Percentiles rank a stretch among this genome's conserved stretches.
These are phyloP conservation scores for Phytophthora ramorum DNA, from an alignment of 352 stramenopile species.

Conservation along the genomic window DNA sequence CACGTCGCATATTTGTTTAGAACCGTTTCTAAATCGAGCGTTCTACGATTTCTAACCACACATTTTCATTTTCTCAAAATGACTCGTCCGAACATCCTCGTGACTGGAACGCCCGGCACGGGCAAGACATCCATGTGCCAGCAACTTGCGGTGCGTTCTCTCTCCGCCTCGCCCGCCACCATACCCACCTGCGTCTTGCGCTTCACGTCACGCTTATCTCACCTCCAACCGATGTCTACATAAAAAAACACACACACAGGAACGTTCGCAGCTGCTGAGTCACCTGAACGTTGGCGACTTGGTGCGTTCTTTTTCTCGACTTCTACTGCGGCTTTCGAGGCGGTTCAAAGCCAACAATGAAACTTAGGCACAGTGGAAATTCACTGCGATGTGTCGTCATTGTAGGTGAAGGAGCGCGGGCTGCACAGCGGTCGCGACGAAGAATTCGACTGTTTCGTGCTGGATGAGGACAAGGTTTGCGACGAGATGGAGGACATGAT, in stretches of 20 bases:
- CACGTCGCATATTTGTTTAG: constrained; percentile 16
- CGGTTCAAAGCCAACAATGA: constrained; percentile 2
- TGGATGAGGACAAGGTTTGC: constrained; percentile 98
- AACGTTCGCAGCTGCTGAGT: constrained; percentile 79
- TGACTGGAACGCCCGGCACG: constrained; percentile 97
- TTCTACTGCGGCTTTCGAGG: constrained; percentile 10
- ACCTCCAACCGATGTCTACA: constrained; percentile 15
- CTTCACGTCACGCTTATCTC: constrained; percentile 12
- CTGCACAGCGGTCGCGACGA: constrained; percentile 92
- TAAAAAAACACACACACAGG: too few species aligned
- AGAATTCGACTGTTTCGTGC: constrained; percentile 95
- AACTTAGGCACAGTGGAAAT: not conserved
- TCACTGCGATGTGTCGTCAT: constrained; percentile 18
- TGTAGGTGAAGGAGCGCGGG: constrained; percentile 70
- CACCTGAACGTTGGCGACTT: constrained; percentile 97
- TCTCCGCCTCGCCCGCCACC: not conserved
- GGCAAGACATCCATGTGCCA: constrained; percentile 95
- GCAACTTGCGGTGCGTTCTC: constrained; percentile 79
- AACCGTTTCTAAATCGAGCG: not conserved
- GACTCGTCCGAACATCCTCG: constrained; percentile 94
- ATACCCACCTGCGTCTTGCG: constrained; percentile 6
- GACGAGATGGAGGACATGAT: constrained; percentile 95
- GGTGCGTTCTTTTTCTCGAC: constrained; percentile 35
- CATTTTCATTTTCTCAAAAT: constrained; percentile 31
- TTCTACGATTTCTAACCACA: constrained; percentile 8